Evolutionary conservation across 1,139 yeast species (phyloP).

Genomic region (Magnusiomyces suaveolens): DNA sequence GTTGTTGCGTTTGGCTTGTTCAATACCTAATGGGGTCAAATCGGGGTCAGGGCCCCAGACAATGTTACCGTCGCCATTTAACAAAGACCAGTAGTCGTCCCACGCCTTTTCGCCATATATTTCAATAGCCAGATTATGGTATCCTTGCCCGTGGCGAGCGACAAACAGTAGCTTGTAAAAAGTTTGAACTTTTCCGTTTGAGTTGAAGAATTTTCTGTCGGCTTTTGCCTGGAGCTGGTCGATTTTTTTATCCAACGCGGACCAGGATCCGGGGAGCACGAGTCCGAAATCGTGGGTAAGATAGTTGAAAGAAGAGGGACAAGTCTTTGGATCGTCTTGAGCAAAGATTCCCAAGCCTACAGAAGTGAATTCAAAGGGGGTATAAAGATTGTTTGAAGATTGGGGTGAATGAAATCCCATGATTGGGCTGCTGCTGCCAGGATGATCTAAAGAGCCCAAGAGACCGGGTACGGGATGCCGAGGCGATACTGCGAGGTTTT

Average conservation of each 20-base stretch:
- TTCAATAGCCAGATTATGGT: slow-evolving; percentile 53
- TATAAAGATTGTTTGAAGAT: not conserved
- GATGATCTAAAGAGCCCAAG: too few relatives aligned
- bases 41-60: slow-evolving; percentile 63
- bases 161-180: slow-evolving; percentile 48
- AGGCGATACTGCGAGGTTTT: not conserved
- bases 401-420: not conserved
- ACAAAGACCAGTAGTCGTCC: slow-evolving; percentile 50
- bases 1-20: slow-evolving; percentile 41
- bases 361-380: slow-evolving; percentile 2
- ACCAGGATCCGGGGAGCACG: slow-evolving; percentile 38
- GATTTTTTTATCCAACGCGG: slow-evolving; percentile 24
- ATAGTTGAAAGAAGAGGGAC: slow-evolving; percentile 43
- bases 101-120: slow-evolving; percentile 51
- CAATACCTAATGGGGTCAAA: slow-evolving; percentile 50
- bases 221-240: slow-evolving; percentile 34
- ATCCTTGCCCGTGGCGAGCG: slow-evolving; percentile 76
- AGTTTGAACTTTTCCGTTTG: slow-evolving; percentile 23
- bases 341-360: slow-evolving; percentile 39
- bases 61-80: slow-evolving; percentile 47
- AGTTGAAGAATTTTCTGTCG: slow-evolving; percentile 12
- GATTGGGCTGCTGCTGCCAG: not conserved
- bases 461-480: not conserved
- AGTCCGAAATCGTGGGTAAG: slow-evolving; percentile 43
- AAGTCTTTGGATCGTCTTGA: slow-evolving; percentile 40